Conservation (phyloP, 805 yeast genomes). For the Wickerhamiella occidentalis region DNA sequence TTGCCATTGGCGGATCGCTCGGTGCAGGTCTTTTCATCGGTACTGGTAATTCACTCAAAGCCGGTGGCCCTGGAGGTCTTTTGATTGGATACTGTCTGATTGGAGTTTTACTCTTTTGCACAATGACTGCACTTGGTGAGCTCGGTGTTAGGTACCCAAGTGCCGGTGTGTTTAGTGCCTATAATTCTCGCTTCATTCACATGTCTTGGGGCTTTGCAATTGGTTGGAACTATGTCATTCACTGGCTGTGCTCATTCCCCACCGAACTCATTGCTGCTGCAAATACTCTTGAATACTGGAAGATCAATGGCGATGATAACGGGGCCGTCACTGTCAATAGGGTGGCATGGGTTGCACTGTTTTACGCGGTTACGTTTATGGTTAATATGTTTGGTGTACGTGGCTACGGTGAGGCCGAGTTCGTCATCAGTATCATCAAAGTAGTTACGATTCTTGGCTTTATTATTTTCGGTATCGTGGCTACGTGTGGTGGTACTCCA, state of each 20-base stretch:
- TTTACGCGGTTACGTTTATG: conserved; percentile 36
- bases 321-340: conserved; percentile 33
- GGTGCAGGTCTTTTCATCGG: conserved; percentile 71
- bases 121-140: conserved; percentile 57
- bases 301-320: conserved; percentile 28
- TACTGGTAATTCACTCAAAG: conserved; percentile 43
- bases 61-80: conserved; percentile 49
- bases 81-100: conserved; percentile 46
- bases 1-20: conserved; percentile 62
- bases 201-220: conserved; percentile 63
- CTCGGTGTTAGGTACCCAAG: conserved; percentile 56
- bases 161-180: conserved; percentile 50
- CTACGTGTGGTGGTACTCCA: conserved; percentile 41
- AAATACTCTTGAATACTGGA: conserved; percentile 47
- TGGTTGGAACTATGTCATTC: conserved; percentile 60
- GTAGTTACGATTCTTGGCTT: conserved; percentile 51
- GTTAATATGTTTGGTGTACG: conserved; percentile 45
- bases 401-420: conserved; percentile 63
- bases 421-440: conserved; percentile 45
- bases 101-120: conserved; percentile 53
- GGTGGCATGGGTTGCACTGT: conserved; percentile 45
- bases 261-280: conserved; percentile 56
- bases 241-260: conserved; percentile 53
- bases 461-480: conserved; percentile 45
- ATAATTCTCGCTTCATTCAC: conserved; percentile 50